A percentile compares a stretch with the other conserved stretches of the same genome.
Evolutionary conservation across 345 rosid genomes (phyloP).

Genomic region (Zanthoxylum bungeanum): DNA sequence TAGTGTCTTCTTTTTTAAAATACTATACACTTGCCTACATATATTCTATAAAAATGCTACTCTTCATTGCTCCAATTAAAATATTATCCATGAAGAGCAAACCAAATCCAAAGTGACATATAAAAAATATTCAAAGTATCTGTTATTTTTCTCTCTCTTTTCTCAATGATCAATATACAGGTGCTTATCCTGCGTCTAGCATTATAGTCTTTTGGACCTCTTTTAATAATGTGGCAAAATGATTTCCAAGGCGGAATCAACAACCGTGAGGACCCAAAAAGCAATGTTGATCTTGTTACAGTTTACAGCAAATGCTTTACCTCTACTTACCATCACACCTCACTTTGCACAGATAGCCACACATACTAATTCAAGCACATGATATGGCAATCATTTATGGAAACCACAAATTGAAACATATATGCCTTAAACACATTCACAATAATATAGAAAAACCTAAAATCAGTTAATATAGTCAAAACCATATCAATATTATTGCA

Average conservation of each 20-base stretch:
- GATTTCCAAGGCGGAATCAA: conserved; percentile 6
- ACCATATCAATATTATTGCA: background rate
- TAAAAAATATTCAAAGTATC: background rate
- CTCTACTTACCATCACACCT: background rate
- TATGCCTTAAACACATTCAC: background rate
- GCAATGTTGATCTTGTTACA: background rate
- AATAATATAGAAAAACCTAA: background rate
- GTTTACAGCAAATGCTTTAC: background rate
- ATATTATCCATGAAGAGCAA: background rate
- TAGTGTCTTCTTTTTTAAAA: background rate
- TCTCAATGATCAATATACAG: background rate
- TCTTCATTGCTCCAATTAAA: background rate
- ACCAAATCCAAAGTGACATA: background rate
- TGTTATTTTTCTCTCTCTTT: background rate
- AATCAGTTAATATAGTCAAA: background rate
- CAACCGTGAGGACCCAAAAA: background rate
- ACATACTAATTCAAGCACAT: background rate
- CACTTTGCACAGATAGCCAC: background rate
- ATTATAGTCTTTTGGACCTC: background rate
- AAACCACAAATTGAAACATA: background rate
- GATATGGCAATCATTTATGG: background rate
- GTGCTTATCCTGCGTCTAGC: background rate
- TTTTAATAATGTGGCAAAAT: background rate
- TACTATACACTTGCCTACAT: background rate
- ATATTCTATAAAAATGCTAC: background rate